Base-by-base conservation (phyloP, 805 yeast species). In the Zygoascus ofunaensis region DNA sequence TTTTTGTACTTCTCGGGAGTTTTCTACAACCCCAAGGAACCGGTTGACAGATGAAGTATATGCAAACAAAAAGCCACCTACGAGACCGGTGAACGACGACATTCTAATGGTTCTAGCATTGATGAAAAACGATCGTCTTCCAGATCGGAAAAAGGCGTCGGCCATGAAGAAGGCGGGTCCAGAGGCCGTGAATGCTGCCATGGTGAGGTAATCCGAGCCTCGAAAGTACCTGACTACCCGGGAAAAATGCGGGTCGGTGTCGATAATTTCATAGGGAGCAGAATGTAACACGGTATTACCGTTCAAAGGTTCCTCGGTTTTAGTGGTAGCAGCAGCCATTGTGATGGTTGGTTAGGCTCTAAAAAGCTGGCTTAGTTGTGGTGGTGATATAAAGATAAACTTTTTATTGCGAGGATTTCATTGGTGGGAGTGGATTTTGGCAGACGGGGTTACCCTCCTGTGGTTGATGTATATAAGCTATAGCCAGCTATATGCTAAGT, bases 11-110 rank as follows among this genome's bases (percentile, higher is more conserved):
- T 85, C 95, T 50, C 79, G 67, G 28, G 68, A 54, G 64, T 85
- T 85, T 65, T 86, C 95, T 20, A 72, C 53, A 69, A 77, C 75
- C 22, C 95, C 95, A 72, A 81, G 77, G 65, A 85, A 85, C 58
- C 95, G 74, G 60, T 73, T 71, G 21, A 80, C 68, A 8, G 89
- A 78, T 49, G 76, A 54, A 39, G 74, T 73, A 64, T 84, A 86
- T 33, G 87, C 82, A 42, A 77, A 64, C 49, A 78, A 63, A 61
- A 86, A 85, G 1, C 95, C 95, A 43, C 87, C 89, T 30, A 73
- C 62, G 22, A 34, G 14, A 8, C 95, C 94, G 42, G 84, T 60
- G 41, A 76, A 58, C 1, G 77, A 67, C 36, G 84, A 75, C 14
- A 75, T 72, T 63, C 90, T 73, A 53, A 82, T 73, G 68, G 48